phyloP scores from a whole-genome alignment of 2,329 filamentous ascomycete species.

The Elsinoe necatrix region DNA sequence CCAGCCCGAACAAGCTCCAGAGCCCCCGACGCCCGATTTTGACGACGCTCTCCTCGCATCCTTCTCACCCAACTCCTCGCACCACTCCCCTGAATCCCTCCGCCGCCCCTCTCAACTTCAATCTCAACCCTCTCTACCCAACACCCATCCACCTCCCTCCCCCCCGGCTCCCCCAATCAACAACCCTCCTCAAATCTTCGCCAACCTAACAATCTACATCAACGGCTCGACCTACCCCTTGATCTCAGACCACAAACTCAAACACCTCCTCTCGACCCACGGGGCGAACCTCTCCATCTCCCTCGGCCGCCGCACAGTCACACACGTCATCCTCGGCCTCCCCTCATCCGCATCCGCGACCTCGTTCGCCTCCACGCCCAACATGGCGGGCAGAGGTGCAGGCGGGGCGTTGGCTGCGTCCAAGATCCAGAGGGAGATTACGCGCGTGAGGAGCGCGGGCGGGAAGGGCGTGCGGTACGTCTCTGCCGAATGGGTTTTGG shows the following conservation, averaged over 20 bases:
- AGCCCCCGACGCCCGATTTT: neutral
- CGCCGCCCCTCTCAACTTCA: neutral
- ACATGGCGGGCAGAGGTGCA: slow-evolving; percentile 38
- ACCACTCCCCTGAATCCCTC: neutral
- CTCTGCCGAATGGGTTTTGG: slow-evolving; percentile 74
- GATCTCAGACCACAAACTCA: slow-evolving; percentile 79
- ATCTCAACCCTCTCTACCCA: neutral
- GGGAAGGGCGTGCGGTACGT: slow-evolving; percentile 71
- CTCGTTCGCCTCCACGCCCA: slow-evolving; percentile 33
- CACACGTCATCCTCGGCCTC: slow-evolving; percentile 73
- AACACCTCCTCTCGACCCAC: slow-evolving; percentile 64
- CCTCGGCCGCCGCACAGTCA: slow-evolving; percentile 65
- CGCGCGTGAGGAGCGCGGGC: slow-evolving; percentile 41
- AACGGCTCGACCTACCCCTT: slow-evolving; percentile 77
- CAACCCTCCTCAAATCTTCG: slow-evolving; percentile 41
- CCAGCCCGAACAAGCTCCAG: neutral
- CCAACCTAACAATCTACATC: slow-evolving; percentile 67
- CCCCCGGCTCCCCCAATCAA: neutral
- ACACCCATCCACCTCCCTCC: neutral
- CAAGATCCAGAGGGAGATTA: slow-evolving; percentile 77
- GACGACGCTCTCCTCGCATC: slow-evolving; percentile 8
- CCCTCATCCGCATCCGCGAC: slow-evolving; percentile 27
- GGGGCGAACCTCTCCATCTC: slow-evolving; percentile 64
- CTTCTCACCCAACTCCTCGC: slow-evolving; percentile 8
- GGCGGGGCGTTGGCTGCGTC: slow-evolving; percentile 67